A percentile compares a stretch with the other conserved stretches of the same genome.
Conservation (phyloP, 805 yeast species). For the Ogataea methylovora region DNA sequence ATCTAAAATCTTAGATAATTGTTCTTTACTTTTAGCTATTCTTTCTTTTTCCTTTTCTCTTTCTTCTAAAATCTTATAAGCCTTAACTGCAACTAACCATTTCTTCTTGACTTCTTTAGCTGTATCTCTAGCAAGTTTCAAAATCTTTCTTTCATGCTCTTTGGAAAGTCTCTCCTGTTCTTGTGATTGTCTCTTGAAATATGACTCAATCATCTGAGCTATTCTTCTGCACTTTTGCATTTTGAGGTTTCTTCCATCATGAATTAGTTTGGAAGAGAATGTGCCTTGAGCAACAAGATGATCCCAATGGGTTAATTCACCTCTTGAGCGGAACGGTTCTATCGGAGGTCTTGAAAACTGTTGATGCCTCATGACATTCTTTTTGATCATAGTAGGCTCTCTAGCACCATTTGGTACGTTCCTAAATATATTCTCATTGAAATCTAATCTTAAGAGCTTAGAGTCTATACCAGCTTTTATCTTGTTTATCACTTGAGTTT, state of each 20-base stretch:
- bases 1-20: slow-evolving; percentile 78
- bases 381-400: slow-evolving; percentile 31
- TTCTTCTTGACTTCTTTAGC: slow-evolving; percentile 80
- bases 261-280: slow-evolving; percentile 60
- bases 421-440: slow-evolving; percentile 35
- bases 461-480: slow-evolving; percentile 40
- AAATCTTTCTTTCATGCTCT: slow-evolving; percentile 65
- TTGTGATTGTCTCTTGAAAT: slow-evolving; percentile 80
- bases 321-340: slow-evolving; percentile 30
- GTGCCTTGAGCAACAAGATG: slow-evolving; percentile 72
- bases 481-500: slow-evolving; percentile 33
- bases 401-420: slow-evolving; percentile 34
- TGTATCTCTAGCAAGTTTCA: slow-evolving; percentile 69
- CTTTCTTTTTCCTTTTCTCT: slow-evolving; percentile 75
- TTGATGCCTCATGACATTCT: slow-evolving; percentile 21
- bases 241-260: slow-evolving; percentile 56
- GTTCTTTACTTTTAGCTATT: slow-evolving; percentile 76
- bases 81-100: slow-evolving; percentile 87
- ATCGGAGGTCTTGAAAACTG: slow-evolving; percentile 26
- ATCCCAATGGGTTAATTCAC: slow-evolving; percentile 52
- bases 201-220: slow-evolving; percentile 76
- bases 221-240: slow-evolving; percentile 63
- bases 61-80: slow-evolving; percentile 62
- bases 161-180: slow-evolving; percentile 77
- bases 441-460: slow-evolving; percentile 37